These are phyloP conservation scores for Russula brevipes DNA, from an alignment of 768 basidiomycete genomes.

Conservation along the genomic window DNA sequence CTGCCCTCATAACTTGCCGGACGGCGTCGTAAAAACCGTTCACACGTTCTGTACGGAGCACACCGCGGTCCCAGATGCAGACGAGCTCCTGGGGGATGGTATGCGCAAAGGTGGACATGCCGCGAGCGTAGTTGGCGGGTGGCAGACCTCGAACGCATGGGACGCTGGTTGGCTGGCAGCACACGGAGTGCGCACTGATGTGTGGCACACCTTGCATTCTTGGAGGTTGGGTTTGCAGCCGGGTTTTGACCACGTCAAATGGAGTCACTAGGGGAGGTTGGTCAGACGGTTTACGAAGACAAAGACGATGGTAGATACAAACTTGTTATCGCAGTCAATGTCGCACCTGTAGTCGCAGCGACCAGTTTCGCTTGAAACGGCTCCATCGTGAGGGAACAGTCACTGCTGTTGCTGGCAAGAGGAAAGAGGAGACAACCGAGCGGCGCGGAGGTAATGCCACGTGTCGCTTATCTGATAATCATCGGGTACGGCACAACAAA, in stretches of 20 bases:
- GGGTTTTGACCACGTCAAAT: slow-evolving; percentile 96
- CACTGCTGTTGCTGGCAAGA: not conserved
- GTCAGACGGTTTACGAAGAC: not conserved
- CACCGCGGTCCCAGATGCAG: slow-evolving; percentile 72
- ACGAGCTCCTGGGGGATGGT: slow-evolving; percentile 62
- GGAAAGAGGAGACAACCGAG: not conserved
- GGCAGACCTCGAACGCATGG: slow-evolving; percentile 28
- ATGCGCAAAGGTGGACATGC: slow-evolving; percentile 67
- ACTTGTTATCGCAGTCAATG: slow-evolving; percentile 82
- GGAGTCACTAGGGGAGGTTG: slow-evolving; percentile 75
- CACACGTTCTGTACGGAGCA: slow-evolving; percentile 65
- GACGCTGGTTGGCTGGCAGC: slow-evolving; percentile 57
- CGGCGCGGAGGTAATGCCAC: too few relatives aligned
- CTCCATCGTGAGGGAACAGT: slow-evolving; percentile 44
- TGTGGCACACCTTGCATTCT: slow-evolving; percentile 37
- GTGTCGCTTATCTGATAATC: slow-evolving; percentile 4
- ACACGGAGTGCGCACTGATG: slow-evolving; percentile 52
- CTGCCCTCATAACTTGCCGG: slow-evolving; percentile 69
- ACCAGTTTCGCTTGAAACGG: slow-evolving; percentile 73
- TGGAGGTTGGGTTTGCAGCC: slow-evolving; percentile 87
- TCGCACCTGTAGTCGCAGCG: slow-evolving; percentile 74
- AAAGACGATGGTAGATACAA: slow-evolving; percentile 27
- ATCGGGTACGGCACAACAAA: too few relatives aligned
- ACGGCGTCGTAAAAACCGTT: slow-evolving; percentile 85
- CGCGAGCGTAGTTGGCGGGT: slow-evolving; percentile 55